Evolutionary conservation across 1,139 yeast genomes (phyloP).

Genomic region (Kodamaea anthophila): DNA sequence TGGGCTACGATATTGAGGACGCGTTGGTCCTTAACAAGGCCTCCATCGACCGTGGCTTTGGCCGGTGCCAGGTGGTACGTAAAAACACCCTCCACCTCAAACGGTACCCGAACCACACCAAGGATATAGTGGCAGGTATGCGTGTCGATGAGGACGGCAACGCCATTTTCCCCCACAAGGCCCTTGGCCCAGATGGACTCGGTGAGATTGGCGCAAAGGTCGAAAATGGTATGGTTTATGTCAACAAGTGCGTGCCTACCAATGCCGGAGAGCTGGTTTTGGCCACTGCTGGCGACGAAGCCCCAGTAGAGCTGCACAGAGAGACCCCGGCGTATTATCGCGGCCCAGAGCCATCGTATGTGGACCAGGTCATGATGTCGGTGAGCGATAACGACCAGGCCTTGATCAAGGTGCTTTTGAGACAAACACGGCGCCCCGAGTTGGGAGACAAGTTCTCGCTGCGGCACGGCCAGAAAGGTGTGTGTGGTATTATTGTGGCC

Average conservation of each 20-base stretch:
- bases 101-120: slow-evolving; percentile 88
- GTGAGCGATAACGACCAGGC: slow-evolving; percentile 95
- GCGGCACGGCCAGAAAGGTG: slow-evolving; percentile 98
- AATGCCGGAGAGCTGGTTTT: slow-evolving; percentile 75
- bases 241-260: slow-evolving; percentile 87
- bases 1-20: slow-evolving; percentile 99
- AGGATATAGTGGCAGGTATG: slow-evolving; percentile 87
- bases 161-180: slow-evolving; percentile 79
- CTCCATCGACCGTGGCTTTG: slow-evolving; percentile 93
- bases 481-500: slow-evolving; percentile 93
- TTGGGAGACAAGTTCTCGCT: slow-evolving; percentile 96
- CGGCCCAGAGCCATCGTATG: slow-evolving; percentile 92
- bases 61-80: slow-evolving; percentile 95
- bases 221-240: slow-evolving; percentile 88
- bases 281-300: slow-evolving; percentile 25
- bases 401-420: slow-evolving; percentile 77
- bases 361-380: slow-evolving; percentile 97
- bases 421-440: slow-evolving; percentile 98
- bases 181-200: slow-evolving; percentile 90
- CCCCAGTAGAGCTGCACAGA: slow-evolving; percentile 66
- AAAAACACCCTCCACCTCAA: slow-evolving; percentile 86
- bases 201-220: slow-evolving; percentile 94
- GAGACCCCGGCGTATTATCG: slow-evolving; percentile 89
- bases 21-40: slow-evolving; percentile 91
- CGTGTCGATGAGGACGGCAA: slow-evolving; percentile 74